These are phyloP conservation scores for Dryas drummondii DNA, from an alignment of 306 rosid species.

Conservation along the genomic window DNA sequence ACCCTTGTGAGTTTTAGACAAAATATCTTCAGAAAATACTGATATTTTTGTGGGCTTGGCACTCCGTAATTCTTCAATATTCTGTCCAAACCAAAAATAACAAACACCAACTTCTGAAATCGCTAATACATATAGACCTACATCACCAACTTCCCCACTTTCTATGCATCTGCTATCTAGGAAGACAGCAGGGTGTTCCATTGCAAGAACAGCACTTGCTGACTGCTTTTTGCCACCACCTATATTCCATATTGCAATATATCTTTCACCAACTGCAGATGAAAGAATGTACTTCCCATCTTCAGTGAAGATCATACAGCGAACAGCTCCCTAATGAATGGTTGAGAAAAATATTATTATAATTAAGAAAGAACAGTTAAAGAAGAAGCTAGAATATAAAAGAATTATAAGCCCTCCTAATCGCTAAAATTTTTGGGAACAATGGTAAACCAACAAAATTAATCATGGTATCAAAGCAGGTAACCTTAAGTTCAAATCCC, in stretches of 20 bases:
- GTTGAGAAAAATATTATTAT: constrained; percentile 26
- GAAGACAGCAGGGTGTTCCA: constrained; percentile 92
- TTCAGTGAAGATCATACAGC: constrained; percentile 80
- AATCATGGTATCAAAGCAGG: not conserved
- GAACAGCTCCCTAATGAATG: constrained; percentile 71
- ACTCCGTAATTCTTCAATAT: constrained; percentile 56
- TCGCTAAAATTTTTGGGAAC: not conserved
- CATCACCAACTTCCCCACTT: constrained; percentile 38
- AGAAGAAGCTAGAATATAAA: not conserved
- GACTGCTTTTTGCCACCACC: constrained; percentile 70
- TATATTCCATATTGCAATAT: constrained; percentile 74
- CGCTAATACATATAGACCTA: constrained; percentile 69
- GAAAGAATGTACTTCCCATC: constrained; percentile 83
- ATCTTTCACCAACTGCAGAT: constrained; percentile 87
- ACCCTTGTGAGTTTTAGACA: constrained; percentile 54
- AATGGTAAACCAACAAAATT: not conserved
- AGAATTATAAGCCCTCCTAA: not conserved
- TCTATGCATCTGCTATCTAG: constrained; percentile 64
- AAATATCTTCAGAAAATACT: constrained; percentile 49
- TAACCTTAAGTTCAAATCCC: not conserved
- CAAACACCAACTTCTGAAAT: constrained; percentile 86
- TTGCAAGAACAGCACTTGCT: constrained; percentile 75
- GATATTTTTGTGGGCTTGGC: constrained; percentile 74
- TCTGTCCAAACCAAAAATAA: constrained; percentile 79
- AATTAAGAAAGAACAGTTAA: not conserved